Conservation (phyloP, 1,284 basidiomycete genomes). For the Microbotryum intermedium region DNA sequence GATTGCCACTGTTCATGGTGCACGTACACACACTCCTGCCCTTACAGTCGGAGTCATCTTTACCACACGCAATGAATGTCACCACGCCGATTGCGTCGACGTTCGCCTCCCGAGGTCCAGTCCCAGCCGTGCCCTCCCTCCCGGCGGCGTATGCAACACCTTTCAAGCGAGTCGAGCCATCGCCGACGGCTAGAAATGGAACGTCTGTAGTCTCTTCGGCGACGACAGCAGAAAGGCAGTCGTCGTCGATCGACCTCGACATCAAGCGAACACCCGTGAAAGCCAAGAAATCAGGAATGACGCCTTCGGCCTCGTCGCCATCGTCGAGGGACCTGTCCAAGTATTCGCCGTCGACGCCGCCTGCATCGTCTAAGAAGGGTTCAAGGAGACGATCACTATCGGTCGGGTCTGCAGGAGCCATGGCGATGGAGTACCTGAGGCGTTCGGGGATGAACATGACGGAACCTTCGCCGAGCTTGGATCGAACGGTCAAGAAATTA, state of each 20-base stretch:
- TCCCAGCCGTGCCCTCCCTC: conserved; percentile 19
- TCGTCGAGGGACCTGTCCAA: neutral
- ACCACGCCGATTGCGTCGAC: conserved; percentile 3
- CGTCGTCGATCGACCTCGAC: conserved; percentile 1
- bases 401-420: neutral
- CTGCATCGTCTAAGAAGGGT: neutral
- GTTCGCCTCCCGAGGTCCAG: conserved; percentile 10
- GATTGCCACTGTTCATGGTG: too few relatives aligned
- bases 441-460: too few relatives aligned
- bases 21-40: too few relatives aligned
- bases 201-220: neutral
- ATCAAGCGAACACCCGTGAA: neutral
- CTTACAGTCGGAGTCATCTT: neutral
- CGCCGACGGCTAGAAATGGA: neutral
- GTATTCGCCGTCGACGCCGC: neutral
- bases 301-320: neutral
- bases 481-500: neutral
- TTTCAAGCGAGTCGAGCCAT: neutral
- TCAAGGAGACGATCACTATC: neutral
- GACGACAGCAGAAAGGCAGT: neutral
- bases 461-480: too few relatives aligned
- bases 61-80: neutral
- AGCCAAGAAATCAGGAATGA: neutral
- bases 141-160: neutral
- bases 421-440: neutral